A percentile compares a stretch with the other conserved stretches of the same genome.
Conservation (phyloP, 768 basidiomycete species). For the Tricholoma matsutake region DNA sequence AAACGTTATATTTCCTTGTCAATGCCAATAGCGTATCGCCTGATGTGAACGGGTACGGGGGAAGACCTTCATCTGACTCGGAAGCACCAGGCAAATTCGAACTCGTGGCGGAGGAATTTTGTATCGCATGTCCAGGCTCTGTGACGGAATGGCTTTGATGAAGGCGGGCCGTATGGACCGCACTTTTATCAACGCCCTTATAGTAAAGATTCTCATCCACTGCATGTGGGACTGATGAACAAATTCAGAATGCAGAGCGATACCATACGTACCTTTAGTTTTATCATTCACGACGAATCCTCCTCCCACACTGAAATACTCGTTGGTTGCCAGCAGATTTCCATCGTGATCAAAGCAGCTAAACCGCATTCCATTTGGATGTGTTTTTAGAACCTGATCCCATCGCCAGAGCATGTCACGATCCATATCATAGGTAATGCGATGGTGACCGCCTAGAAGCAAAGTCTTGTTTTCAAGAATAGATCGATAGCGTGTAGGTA, state of each 20-base stretch:
- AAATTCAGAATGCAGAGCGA: not conserved
- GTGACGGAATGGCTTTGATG: conserved; percentile 55
- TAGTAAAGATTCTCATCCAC: conserved; percentile 95
- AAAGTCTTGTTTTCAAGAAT: conserved; percentile 67
- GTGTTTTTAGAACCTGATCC: conserved; percentile 85
- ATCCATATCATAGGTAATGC: conserved; percentile 85
- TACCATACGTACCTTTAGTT: conserved; percentile 61
- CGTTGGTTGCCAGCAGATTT: conserved; percentile 87
- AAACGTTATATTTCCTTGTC: conserved; percentile 79
- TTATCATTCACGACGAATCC: conserved; percentile 96
- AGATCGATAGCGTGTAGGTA: conserved; percentile 67
- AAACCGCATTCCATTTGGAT: conserved; percentile 94
- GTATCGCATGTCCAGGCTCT: conserved; percentile 25
- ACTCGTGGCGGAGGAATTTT: not conserved
- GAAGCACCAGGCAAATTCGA: not conserved
- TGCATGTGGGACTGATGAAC: conserved; percentile 22
- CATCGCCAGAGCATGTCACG: conserved; percentile 92
- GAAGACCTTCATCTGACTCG: conserved; percentile 40
- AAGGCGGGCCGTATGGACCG: conserved; percentile 76
- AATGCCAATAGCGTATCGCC: conserved; percentile 72
- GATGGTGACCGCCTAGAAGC: conserved; percentile 66
- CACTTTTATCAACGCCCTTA: conserved; percentile 82
- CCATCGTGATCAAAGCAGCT: conserved; percentile 80
- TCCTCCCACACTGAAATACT: conserved; percentile 93
- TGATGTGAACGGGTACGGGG: conserved; percentile 81